Evolutionary conservation across 2,329 filamentous ascomycete genomes (phyloP).

Genomic region (Hypoxylon sp.): DNA sequence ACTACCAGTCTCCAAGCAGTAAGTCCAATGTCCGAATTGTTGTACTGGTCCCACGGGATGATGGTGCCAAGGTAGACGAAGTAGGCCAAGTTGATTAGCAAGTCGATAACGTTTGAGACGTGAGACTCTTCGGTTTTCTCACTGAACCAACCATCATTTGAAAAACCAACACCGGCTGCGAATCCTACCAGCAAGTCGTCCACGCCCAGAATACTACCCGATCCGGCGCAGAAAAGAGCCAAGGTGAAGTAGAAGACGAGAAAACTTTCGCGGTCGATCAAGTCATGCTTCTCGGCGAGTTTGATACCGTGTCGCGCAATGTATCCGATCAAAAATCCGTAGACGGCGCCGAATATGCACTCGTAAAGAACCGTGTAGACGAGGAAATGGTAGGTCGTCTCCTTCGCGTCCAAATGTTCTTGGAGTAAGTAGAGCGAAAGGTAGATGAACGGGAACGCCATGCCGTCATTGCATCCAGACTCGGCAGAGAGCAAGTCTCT

Average conservation of each 20-base stretch:
- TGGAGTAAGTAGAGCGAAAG: conserved; percentile 88
- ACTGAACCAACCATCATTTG: conserved; percentile 98
- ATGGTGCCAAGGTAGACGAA: conserved; percentile 98
- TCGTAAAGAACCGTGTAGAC: conserved; percentile 93
- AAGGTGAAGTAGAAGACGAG: conserved; percentile 98
- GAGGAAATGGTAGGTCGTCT: conserved; percentile 86
- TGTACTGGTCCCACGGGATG: conserved; percentile 94
- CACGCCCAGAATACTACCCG: conserved; percentile 87
- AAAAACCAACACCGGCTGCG: conserved; percentile 96
- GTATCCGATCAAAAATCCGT: conserved; percentile 88
- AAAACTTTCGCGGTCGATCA: conserved; percentile 97
- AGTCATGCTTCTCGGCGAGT: conserved; percentile 79
- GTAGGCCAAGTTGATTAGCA: conserved; percentile 95
- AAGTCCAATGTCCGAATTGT: conserved; percentile 76
- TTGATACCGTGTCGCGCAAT: conserved; percentile 90
- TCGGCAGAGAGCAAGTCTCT: conserved; percentile 94
- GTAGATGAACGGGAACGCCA: conserved; percentile 99
- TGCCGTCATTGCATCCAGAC: conserved; percentile 98
- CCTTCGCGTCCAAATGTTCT: conserved; percentile 72
- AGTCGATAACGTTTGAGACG: conserved; percentile 98
- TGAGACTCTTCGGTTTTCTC: conserved; percentile 98
- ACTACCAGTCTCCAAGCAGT: conserved; percentile 91
- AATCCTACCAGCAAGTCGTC: conserved; percentile 97
- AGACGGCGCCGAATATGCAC: conserved; percentile 90
- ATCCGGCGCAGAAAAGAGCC: conserved; percentile 93